phyloP scores from a whole-genome alignment of 1,284 basidiomycete species.

The Takashimella tepidaria region DNA sequence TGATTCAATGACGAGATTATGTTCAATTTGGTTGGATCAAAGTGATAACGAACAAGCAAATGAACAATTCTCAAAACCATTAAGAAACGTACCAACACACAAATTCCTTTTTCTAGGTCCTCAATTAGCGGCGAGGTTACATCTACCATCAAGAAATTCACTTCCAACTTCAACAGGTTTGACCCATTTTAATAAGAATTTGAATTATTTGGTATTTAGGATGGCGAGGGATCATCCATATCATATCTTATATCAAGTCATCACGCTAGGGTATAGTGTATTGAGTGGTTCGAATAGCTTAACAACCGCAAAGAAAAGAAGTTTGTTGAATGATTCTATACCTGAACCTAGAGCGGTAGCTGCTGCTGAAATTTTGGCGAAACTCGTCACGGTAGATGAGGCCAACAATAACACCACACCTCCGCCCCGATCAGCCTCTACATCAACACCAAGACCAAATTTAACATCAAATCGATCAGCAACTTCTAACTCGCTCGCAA shows the following conservation, averaged over 20 bases:
- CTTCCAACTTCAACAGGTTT: too few relatives aligned
- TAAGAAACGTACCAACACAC: conserved; percentile 63
- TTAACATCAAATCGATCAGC: too few relatives aligned
- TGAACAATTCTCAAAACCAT: conserved; percentile 48
- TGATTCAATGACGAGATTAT: conserved; percentile 71
- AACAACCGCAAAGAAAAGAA: too few relatives aligned
- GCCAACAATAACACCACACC: too few relatives aligned
- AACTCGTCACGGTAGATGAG: conserved; percentile 64
- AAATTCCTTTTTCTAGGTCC: conserved; percentile 89
- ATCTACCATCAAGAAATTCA: conserved; percentile 48
- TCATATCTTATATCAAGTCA: conserved; percentile 87
- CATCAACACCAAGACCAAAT: too few relatives aligned
- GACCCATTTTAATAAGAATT: conserved; percentile 57
- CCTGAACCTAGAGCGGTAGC: conserved; percentile 49
- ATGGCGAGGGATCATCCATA: conserved; percentile 90
- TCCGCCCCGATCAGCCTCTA: too few relatives aligned
- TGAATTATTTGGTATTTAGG: conserved; percentile 63
- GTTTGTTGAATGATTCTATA: too few relatives aligned
- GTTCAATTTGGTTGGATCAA: conserved; percentile 76
- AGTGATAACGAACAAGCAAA: conserved; percentile 56
- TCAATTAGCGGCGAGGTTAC: conserved; percentile 83
- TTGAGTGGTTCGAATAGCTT: too few relatives aligned
- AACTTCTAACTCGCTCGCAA: conserved; percentile 8
- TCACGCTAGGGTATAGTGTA: conserved; percentile 54
- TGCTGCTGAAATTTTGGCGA: conserved; percentile 66